Evolutionary conservation across 768 basidiomycete species (phyloP).

Genomic region (Tulasnella sp.): DNA sequence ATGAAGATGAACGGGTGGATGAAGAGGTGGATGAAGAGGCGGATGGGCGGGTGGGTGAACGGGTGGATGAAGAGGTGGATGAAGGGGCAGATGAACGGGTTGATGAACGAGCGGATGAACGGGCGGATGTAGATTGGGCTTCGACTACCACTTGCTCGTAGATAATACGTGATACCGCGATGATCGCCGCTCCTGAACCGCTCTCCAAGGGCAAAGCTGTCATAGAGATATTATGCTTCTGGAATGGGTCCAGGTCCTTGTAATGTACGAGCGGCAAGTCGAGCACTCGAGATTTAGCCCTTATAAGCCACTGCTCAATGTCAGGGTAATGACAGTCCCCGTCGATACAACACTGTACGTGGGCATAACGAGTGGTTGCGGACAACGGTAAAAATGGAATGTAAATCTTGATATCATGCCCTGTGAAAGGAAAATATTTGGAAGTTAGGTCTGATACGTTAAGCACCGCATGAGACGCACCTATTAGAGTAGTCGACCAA

Average conservation of each 20-base stretch:
- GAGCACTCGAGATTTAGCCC: background rate
- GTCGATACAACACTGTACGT: background rate
- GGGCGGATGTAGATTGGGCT: background rate
- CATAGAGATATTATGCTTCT: background rate
- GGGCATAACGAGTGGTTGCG: background rate
- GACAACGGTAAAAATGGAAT: background rate
- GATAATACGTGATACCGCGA: background rate
- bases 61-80: no score
- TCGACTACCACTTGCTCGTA: background rate
- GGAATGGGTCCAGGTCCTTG: background rate
- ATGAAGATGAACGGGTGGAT: no score
- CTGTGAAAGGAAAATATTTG: no score
- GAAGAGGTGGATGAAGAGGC: no score
- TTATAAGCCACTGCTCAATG: background rate
- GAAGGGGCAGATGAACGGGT: no score
- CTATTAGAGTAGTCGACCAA: background rate
- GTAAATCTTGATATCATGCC: background rate
- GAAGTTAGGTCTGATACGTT: background rate
- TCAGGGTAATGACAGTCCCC: background rate
- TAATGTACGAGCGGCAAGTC: background rate
- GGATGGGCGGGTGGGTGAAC: no score
- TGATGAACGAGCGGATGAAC: no score
- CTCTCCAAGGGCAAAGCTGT: background rate
- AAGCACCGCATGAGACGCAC: background rate
- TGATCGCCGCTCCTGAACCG: background rate